Evolutionary conservation across 2,329 filamentous ascomycete species (phyloP).

Genomic region (Amylocarpus encephaloides): DNA sequence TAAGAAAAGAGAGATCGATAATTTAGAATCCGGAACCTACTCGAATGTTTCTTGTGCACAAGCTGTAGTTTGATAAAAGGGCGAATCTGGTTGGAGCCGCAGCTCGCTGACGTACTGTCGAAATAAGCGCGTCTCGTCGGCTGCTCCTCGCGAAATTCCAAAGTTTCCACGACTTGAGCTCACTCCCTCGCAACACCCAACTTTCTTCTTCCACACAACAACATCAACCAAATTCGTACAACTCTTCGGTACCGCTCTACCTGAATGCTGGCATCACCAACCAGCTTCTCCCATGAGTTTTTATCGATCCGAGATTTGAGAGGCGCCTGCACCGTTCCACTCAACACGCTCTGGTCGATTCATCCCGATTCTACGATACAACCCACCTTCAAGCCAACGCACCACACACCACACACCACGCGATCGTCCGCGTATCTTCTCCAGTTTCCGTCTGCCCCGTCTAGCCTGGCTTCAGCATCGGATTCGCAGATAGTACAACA

Average conservation of each 20-base stretch:
- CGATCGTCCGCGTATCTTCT: not conserved
- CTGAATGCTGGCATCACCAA: slow-evolving; percentile 19
- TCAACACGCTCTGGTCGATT: slow-evolving; percentile 27
- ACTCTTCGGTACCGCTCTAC: slow-evolving; percentile 3
- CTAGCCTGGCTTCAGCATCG: slow-evolving; percentile 1
- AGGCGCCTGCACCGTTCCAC: slow-evolving; percentile 33
- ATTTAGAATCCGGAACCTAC: not conserved
- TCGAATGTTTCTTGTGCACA: not conserved
- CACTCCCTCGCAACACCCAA: not conserved
- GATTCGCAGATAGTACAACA: slow-evolving; percentile 6
- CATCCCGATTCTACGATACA: slow-evolving; percentile 7
- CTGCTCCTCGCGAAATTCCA: not conserved
- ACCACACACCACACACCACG: slow-evolving; percentile 2
- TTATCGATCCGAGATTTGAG: slow-evolving; percentile 23
- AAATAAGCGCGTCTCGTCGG: not conserved
- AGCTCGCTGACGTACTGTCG: not conserved
- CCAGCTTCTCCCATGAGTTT: slow-evolving; percentile 14
- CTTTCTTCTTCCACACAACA: slow-evolving; percentile 7
- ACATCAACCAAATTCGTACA: slow-evolving; percentile 7
- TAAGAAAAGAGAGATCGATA: not conserved
- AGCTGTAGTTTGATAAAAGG: not conserved
- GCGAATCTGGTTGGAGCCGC: not conserved
- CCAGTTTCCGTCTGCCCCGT: not conserved
- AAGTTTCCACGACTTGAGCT: not conserved
- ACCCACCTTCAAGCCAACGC: slow-evolving; percentile 2